A percentile compares a stretch with the other conserved stretches of the same genome.
These are phyloP conservation scores for Mycena metata DNA, from an alignment of 768 basidiomycete species.

Conservation along the genomic window DNA sequence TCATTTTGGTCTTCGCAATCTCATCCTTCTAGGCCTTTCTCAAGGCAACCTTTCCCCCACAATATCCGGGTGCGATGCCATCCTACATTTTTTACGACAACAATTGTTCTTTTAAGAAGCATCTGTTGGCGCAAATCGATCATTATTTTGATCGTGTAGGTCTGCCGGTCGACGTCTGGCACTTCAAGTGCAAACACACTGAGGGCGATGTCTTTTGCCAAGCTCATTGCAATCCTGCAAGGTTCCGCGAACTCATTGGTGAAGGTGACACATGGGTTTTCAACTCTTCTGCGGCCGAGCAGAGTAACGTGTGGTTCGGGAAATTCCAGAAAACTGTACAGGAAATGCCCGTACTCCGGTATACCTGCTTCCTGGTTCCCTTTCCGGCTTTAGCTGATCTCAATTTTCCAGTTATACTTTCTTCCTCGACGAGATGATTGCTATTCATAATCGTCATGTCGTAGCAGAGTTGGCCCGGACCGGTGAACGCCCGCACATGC, in stretches of 20 bases:
- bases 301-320: constrained; percentile 45
- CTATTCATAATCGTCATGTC: no score
- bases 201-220: constrained; percentile 19
- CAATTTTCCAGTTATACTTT: constrained; percentile 39
- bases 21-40: constrained; percentile 3
- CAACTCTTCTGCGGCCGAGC: constrained; percentile 49
- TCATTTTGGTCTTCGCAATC: no score
- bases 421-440: constrained; percentile 49
- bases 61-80: constrained; percentile 32
- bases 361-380: no score
- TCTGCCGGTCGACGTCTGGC: constrained; percentile 35
- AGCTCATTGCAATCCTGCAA: constrained; percentile 36
- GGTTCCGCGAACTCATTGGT: constrained; percentile 46
- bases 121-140: constrained; percentile 9
- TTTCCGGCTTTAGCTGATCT: no score
- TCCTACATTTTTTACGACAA: constrained; percentile 42
- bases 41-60: constrained; percentile 1
- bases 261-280: constrained; percentile 44
- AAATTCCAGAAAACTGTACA: constrained; percentile 39
- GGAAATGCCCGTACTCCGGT: no score
- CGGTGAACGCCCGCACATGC: no score
- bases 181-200: constrained; percentile 33
- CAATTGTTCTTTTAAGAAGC: constrained; percentile 37
- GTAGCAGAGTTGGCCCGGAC: no score
- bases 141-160: constrained; percentile 21